These are phyloP conservation scores for Malus sylvestris DNA, from an alignment of 306 rosid genomes.

Conservation along the genomic window DNA sequence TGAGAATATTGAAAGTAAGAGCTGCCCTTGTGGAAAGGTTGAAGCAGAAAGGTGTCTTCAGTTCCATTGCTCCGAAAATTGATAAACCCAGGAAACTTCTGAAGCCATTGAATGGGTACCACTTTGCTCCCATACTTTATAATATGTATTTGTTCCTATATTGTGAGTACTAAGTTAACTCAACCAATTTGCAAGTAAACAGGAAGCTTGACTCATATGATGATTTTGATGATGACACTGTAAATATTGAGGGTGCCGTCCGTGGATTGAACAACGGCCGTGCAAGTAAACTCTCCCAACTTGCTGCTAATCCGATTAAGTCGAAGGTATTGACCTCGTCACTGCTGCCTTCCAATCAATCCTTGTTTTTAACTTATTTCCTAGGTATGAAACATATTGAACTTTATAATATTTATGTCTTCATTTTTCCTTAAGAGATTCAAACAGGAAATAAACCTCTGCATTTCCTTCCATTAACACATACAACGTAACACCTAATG, in stretches of 20 bases:
- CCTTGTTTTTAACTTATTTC: neutral
- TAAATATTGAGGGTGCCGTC: conserved; percentile 23
- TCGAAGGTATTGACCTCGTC: conserved; percentile 41
- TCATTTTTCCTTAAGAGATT: neutral
- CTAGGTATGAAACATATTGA: neutral
- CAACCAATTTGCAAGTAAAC: conserved; percentile 16
- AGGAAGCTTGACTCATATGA: conserved; percentile 69
- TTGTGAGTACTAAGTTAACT: conserved; percentile 19
- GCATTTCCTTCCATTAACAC: neutral
- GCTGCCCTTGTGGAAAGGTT: conserved; percentile 73
- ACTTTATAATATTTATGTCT: neutral
- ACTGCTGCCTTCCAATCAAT: neutral
- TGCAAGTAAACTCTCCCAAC: conserved; percentile 33
- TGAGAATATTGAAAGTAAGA: conserved; percentile 75
- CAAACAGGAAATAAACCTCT: neutral
- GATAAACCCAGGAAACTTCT: conserved; percentile 36
- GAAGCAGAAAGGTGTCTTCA: conserved; percentile 58
- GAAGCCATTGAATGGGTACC: conserved; percentile 65
- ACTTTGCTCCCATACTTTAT: conserved; percentile 7
- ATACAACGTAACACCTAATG: no score
- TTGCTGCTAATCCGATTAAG: conserved; percentile 39
- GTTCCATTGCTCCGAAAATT: conserved; percentile 44
- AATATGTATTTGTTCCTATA: conserved; percentile 5
- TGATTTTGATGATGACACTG: conserved; percentile 73
- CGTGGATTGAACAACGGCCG: conserved; percentile 23